Evolutionary conservation across 345 rosid species (phyloP).

Genomic region (Gossypium anomalum): DNA sequence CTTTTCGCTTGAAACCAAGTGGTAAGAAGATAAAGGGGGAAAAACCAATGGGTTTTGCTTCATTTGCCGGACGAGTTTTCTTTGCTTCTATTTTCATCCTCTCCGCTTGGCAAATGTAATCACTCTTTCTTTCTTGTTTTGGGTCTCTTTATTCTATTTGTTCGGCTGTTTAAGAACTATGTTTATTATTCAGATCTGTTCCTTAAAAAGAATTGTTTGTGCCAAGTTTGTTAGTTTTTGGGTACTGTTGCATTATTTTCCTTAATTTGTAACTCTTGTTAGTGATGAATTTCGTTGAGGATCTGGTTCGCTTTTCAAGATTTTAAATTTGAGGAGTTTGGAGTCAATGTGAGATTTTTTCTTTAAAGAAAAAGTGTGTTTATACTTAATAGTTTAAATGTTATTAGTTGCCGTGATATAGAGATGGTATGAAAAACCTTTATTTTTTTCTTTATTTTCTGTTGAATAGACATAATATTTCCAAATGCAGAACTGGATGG

Average conservation of each 20-base stretch:
- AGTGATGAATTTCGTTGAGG: not conserved
- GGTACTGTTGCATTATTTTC: not conserved
- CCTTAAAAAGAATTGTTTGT: not conserved
- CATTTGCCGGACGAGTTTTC: conserved; percentile 85
- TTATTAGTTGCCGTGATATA: not conserved
- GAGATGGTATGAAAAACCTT: not conserved
- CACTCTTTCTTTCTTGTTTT: not conserved
- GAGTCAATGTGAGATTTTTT: not conserved
- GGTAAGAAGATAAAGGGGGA: conserved; percentile 9
- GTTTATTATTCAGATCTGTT: conserved; percentile 6
- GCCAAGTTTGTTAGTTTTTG: not conserved
- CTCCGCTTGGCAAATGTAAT: conserved; percentile 87
- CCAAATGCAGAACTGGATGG: not conserved
- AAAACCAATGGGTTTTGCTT: conserved; percentile 72
- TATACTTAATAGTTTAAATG: not conserved
- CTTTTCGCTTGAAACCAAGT: conserved; percentile 13
- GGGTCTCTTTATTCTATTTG: not conserved
- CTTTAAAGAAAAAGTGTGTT: not conserved
- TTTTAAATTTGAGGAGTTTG: not conserved
- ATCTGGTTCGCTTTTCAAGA: not conserved
- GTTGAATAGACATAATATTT: not conserved
- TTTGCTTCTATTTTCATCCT: conserved; percentile 86
- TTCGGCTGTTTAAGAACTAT: not conserved
- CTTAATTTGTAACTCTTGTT: not conserved
- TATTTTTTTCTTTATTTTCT: not conserved